These are phyloP conservation scores for Candida anglica DNA, from an alignment of 805 yeast genomes.

Conservation along the genomic window DNA sequence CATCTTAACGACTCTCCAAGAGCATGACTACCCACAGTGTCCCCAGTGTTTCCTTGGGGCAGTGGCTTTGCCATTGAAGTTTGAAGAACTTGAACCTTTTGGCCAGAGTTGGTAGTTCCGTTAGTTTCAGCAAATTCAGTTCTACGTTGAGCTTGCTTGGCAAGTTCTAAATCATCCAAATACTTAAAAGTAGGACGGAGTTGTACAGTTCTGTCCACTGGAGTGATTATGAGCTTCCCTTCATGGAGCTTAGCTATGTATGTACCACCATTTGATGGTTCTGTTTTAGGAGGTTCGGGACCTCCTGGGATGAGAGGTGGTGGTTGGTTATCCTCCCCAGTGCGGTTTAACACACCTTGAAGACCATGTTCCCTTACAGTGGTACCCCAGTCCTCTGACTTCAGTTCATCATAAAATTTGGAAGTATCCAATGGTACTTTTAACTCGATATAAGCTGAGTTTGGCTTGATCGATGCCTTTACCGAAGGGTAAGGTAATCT, in stretches of 20 bases:
- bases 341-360: conserved; percentile 62
- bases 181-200: conserved; percentile 79
- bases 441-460: conserved; percentile 64
- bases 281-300: background rate
- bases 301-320: background rate
- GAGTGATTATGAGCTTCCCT: conserved; percentile 57
- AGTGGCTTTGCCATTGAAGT: conserved; percentile 30
- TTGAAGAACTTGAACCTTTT: conserved; percentile 38
- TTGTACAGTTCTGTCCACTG: conserved; percentile 68
- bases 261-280: conserved; percentile 1
- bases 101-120: conserved; percentile 34
- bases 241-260: conserved; percentile 29
- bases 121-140: conserved; percentile 22
- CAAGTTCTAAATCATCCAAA: conserved; percentile 57
- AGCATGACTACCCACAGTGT: conserved; percentile 21
- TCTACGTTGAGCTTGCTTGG: conserved; percentile 35
- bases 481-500: conserved; percentile 29
- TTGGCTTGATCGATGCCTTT: conserved; percentile 54
- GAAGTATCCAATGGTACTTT: conserved; percentile 70
- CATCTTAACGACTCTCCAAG: conserved; percentile 38
- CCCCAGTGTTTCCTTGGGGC: conserved; percentile 17
- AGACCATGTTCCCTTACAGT: conserved; percentile 57
- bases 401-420: conserved; percentile 62
- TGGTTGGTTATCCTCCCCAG: too few species aligned
- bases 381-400: conserved; percentile 61